Base-by-base conservation (phyloP, 768 basidiomycete species). In the Tricholoma saponaceum region DNA sequence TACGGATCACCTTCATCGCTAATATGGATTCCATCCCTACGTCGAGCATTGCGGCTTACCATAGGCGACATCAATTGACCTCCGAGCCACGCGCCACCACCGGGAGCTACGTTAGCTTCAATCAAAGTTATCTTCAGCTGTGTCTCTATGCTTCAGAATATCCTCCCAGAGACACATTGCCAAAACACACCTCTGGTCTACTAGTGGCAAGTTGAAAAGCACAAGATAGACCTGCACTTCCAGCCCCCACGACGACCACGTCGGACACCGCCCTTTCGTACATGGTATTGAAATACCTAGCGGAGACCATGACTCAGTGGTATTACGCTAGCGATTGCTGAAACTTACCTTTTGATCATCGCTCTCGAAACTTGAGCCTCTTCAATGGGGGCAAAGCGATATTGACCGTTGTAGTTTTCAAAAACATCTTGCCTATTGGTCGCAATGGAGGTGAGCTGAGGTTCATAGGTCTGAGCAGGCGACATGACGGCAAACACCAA, bases 21-120 rank as follows among this genome's bases (percentile, higher is more conserved):
- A 35, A 22, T 35, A 5, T 50, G 2, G 1, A 23, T 28, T 26
- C 14, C 12, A 4, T 23, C 5, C n/a, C 9, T 20, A 44, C 13
- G 12, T 28, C 16, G 25, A 41, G 5, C 22, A 33, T 41, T 35
- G 22, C 13, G 18, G 22, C 61, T 54, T 65, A 85, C 88, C 89
- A 90, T 90, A 0, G 87, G 83, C 0, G 83, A 84, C 89, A 90
- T 89, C 55, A 90, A 74, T 70, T 90, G 87, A 7, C 87, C 87
- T 28, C 87, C 87, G 37, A 90, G 79, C 88, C 89, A 90, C 12
- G 87, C 88, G 32, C 87, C 86, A 55, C 87, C 86, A 53, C 87
- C 86, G 0, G 89, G 89, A 1, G 89, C 84, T n/a, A 91, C 89
- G 62, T 81, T 85, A 18, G 89, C 89, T 71, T 90, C 89, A 62